These are phyloP conservation scores for Xylaria cubensis DNA, from an alignment of 495 filamentous ascomycete species.

Conservation along the genomic window DNA sequence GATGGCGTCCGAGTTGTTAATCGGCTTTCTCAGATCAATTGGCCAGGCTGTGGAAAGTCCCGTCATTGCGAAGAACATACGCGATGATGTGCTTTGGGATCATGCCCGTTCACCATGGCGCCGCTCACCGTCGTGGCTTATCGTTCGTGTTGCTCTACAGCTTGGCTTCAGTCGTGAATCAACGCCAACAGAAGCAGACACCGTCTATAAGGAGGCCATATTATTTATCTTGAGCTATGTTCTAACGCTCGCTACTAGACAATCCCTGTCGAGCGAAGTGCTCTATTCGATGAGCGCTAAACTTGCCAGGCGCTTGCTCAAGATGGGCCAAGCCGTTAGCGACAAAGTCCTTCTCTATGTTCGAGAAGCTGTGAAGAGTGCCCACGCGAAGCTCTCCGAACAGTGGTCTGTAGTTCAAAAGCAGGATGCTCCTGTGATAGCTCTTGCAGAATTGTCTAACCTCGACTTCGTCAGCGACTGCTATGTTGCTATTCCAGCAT, in stretches of 20 bases:
- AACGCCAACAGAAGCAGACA: neutral
- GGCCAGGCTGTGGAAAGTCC: constrained; percentile 37
- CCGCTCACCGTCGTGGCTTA: constrained; percentile 63
- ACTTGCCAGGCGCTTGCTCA: constrained; percentile 53
- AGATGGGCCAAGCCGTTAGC: constrained; percentile 38
- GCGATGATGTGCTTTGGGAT: constrained; percentile 64
- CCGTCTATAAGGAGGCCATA: constrained; percentile 63
- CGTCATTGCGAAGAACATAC: constrained; percentile 60
- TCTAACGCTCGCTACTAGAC: constrained; percentile 36
- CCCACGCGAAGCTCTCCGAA: constrained; percentile 1
- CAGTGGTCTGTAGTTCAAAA: constrained; percentile 13
- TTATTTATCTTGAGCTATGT: constrained; percentile 53
- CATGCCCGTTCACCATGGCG: constrained; percentile 56
- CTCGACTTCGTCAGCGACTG: constrained; percentile 13
- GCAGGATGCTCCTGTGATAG: neutral
- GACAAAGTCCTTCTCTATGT: constrained; percentile 3
- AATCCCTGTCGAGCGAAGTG: constrained; percentile 37
- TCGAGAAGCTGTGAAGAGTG: neutral
- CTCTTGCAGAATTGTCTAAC: neutral
- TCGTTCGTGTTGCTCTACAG: constrained; percentile 63
- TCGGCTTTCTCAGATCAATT: constrained; percentile 50
- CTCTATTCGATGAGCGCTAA: constrained; percentile 57
- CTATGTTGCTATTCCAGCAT: constrained; percentile 10
- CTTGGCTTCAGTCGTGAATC: constrained; percentile 22
- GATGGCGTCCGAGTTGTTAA: constrained; percentile 61